Base-by-base conservation (phyloP, 345 rosid species). In the Acer yangbiense region DNA sequence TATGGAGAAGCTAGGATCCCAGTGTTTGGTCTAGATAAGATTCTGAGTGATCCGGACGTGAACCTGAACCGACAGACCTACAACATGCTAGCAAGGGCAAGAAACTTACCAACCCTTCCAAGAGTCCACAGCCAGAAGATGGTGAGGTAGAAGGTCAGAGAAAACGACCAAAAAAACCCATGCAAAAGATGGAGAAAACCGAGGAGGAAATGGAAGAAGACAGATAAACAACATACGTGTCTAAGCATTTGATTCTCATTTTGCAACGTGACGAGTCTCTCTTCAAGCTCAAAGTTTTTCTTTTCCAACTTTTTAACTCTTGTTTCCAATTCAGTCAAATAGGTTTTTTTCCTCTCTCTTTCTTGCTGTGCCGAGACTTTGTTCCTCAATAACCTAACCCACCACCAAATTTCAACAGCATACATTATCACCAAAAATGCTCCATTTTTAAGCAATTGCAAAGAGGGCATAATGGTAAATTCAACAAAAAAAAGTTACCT, bases 291-390 rank as follows among this genome's bases (percentile, higher is more conserved):
- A n/a, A 97, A 91, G 88, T 96, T 96, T 75, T 87, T 91, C 87
- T 83, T 91, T 88, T 92, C 98, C 89, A 94, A 87, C 76, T 92
- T 94, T 92, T 85, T 87, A 69, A 90, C 97, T 89, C 88, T 92
- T 11, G 72, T 74, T 80, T 96, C 98, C 88, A 96, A 81, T 23
- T 91, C 98, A 69, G 7, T 85, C 90, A 96, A 79, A 88, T 96
- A 94, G 5, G 90, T 98, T 69, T 96, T 96, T 77, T 96, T 96
- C 89, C 98, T 92, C 81, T 96, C 99, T 85, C 99, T 92, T 60
- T 97, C 99, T 84, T 96, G 98, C 77, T 96, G 98, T 2, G 99
- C 98, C 44, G 99, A 96, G 35, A 96, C 99, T 91, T 98, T 92
- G 82, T 96, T 96, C 87, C 99, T 92, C 92, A 94, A 76, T 89